Conservation (phyloP, 345 rosid species). For the Citropsis articulata region DNA sequence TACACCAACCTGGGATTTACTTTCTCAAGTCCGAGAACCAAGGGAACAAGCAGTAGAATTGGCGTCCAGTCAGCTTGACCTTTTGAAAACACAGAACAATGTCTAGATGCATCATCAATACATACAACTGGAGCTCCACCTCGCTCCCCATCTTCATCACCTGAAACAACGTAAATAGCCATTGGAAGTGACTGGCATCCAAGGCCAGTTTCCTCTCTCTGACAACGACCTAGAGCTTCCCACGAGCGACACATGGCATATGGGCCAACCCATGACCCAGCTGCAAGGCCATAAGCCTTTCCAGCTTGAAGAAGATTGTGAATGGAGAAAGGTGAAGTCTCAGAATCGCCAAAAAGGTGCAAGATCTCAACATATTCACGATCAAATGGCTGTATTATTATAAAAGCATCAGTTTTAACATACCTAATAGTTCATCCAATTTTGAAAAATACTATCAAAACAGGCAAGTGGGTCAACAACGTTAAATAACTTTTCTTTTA, state of each 20-base stretch:
- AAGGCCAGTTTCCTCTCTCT: constrained; percentile 41
- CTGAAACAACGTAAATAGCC: constrained; percentile 89
- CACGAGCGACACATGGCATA: constrained; percentile 90
- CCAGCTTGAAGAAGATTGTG: constrained; percentile 87
- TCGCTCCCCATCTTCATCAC: constrained; percentile 88
- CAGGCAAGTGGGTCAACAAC: background rate
- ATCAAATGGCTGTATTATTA: constrained; percentile 58
- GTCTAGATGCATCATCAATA: constrained; percentile 71
- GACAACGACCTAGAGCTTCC: constrained; percentile 61
- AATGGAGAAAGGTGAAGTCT: constrained; percentile 64
- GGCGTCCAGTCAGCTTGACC: constrained; percentile 73
- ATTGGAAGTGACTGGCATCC: constrained; percentile 53
- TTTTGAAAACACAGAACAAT: constrained; percentile 64
- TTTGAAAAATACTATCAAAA: background rate
- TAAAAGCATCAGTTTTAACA: constrained; percentile 21
- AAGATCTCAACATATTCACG: constrained; percentile 63
- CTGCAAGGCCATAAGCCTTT: constrained; percentile 78
- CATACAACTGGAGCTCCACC: constrained; percentile 96
- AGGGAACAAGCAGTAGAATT: constrained; percentile 80
- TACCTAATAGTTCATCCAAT: background rate
- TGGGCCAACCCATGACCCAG: constrained; percentile 99
- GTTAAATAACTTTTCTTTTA: constrained; percentile 18
- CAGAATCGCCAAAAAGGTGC: constrained; percentile 80
- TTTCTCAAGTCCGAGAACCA: constrained; percentile 93
- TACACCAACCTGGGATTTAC: constrained; percentile 75